Evolutionary conservation across 768 basidiomycete species (phyloP), one percentile per base, ranked within the genome.

Genomic region (Agrocybe pediades): DNA sequence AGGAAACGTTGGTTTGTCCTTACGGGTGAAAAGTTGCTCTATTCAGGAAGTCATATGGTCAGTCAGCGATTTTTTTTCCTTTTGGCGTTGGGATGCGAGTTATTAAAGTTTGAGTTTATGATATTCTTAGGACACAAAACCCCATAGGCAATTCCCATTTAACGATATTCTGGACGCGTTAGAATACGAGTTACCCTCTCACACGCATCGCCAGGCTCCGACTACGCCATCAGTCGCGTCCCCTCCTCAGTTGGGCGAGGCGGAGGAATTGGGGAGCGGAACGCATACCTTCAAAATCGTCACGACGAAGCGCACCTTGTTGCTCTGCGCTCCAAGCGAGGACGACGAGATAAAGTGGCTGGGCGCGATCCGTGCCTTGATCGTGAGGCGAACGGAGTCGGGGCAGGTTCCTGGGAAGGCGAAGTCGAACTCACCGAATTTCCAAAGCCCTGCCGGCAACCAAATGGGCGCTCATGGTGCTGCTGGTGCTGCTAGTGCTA

Each of bases 311-410:
- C 84, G 93, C 55, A 89, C 91, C 16, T 74, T 94, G 54, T 70
- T 96, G 49, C 76, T 98, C 21, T 97, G 95, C 63, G 97, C 97
- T 6, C 96, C 97, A 15, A 88, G 82, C 53, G 97, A 99, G 69
- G 97, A 98, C 62, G 96, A 98, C 62, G 97, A 98, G 73, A 95
- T 98, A 69, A 92, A 90, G 70, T 99, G 97, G 97, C 76, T 99
- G 43, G 94, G 95, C 46, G 94, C 96, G 9, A 84, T 98, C 33
- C 87, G 94, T 46, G 94, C 94, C 55, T 79, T 99, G 65, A 88
- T 98, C 57, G 88, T 89, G 17, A 78, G 91, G 49, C 76, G 92
- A 58, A 76, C 76, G 7, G 83, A 76, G 9, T 71, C 75, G 8
- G 79, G 79, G 2, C 72, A 71, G 21, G 74, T 82, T 1, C 79